Conservation (phyloP, 1,284 basidiomycete genomes). For the Trichosporon sp. region DNA sequence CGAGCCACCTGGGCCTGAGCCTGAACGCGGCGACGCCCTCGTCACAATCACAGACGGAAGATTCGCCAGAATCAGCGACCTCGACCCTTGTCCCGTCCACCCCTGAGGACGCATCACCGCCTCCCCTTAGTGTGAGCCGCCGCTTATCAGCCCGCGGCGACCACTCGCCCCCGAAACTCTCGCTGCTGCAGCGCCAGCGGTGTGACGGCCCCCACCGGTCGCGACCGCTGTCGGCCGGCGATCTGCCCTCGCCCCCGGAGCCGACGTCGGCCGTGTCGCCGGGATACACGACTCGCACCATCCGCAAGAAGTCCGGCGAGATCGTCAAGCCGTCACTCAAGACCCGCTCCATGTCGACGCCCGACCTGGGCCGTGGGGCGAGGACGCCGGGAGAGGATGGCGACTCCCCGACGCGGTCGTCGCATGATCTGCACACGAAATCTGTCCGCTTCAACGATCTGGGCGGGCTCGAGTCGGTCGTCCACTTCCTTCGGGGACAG, state of each 20-base stretch:
- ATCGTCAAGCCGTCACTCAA: constrained; percentile 50
- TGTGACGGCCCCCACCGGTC: background rate
- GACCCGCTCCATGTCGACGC: constrained; percentile 48
- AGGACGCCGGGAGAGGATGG: constrained; percentile 17
- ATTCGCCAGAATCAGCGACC: background rate
- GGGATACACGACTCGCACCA: constrained; percentile 30
- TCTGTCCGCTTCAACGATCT: constrained; percentile 45
- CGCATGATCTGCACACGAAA: constrained; percentile 41
- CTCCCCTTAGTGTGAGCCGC: constrained; percentile 1
- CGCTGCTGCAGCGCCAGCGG: constrained; percentile 2
- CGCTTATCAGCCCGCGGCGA: constrained; percentile 4
- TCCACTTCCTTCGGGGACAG: constrained; percentile 48
- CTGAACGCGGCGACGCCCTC: background rate
- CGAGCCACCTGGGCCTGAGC: background rate
- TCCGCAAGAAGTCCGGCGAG: constrained; percentile 51
- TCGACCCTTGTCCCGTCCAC: background rate
- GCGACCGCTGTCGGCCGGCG: background rate
- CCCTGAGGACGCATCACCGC: background rate
- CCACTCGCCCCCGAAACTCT: constrained; percentile 9
- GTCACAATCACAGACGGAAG: constrained; percentile 1
- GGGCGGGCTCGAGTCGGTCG: constrained; percentile 44
- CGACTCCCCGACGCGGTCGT: constrained; percentile 7
- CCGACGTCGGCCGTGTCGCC: background rate
- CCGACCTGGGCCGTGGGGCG: constrained; percentile 40
- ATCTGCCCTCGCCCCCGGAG: constrained; percentile 7